phyloP scores from a whole-genome alignment of 139 green algal genomes.

The Coelastrella sp. region DNA sequence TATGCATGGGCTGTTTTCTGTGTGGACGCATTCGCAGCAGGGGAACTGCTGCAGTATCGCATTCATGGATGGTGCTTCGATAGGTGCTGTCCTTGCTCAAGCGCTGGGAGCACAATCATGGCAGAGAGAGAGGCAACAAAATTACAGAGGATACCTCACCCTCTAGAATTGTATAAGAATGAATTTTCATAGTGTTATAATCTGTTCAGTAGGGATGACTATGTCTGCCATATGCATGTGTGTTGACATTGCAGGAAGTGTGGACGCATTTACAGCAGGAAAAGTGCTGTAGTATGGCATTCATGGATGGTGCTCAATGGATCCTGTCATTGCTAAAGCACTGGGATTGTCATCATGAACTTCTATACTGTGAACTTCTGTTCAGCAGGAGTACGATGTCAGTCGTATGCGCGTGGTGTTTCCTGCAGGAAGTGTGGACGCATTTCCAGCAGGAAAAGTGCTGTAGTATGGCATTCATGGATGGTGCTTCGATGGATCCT shows the following conservation, averaged over 20 bases:
- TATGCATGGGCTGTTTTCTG: neutral
- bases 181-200: no score
- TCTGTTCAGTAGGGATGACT: neutral
- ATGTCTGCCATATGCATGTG: neutral
- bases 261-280: slow-evolving; percentile 38
- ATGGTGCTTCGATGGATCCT: neutral
- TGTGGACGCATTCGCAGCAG: slow-evolving; percentile 17
- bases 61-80: slow-evolving; percentile 1
- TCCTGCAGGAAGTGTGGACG: slow-evolving; percentile 36
- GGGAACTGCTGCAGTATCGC: slow-evolving; percentile 37
- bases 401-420: no score
- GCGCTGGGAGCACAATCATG: no score
- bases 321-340: neutral
- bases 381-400: neutral
- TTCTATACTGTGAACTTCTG: no score
- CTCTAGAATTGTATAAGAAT: no score
- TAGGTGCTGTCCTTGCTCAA: neutral
- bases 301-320: slow-evolving; percentile 15
- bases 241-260: slow-evolving; percentile 8
- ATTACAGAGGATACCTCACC: no score
- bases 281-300: slow-evolving; percentile 30
- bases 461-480: slow-evolving; percentile 38
- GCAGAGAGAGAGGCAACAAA: no score
- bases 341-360: slow-evolving; percentile 34
- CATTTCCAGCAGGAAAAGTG: slow-evolving; percentile 16